Evolutionary conservation across 139 green algal genomes (phyloP).

Genomic region (Micractinium conductrix): DNA sequence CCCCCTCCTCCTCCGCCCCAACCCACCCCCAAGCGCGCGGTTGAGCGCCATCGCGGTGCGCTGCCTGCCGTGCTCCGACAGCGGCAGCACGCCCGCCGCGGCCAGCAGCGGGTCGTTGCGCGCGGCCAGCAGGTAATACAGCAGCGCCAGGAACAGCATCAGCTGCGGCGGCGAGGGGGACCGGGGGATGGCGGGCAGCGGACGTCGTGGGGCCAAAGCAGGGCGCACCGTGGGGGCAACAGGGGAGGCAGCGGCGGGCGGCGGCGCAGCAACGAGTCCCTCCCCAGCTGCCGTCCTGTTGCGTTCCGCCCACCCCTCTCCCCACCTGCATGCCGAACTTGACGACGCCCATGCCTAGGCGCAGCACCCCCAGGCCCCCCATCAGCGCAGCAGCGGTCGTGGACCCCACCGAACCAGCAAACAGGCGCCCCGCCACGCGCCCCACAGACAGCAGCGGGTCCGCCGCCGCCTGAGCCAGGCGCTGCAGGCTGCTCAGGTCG

Average conservation of each 20-base stretch:
- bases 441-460: constrained; percentile 56
- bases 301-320: no score
- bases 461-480: constrained; percentile 39
- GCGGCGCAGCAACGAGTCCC: no score
- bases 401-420: constrained; percentile 49
- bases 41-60: constrained; percentile 45
- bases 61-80: constrained; percentile 49
- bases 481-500: constrained; percentile 43
- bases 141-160: constrained; percentile 56
- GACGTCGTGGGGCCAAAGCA: no score
- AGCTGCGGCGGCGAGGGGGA: no score
- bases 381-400: constrained; percentile 66
- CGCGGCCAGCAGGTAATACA: constrained; percentile 66
- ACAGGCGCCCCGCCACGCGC: constrained; percentile 32
- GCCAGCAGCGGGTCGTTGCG: constrained; percentile 58
- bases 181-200: no score
- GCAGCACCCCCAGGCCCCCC: constrained; percentile 57
- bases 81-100: constrained; percentile 56
- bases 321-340: constrained; percentile 51
- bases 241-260: no score
- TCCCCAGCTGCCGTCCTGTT: no score
- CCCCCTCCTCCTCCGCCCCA: no score
- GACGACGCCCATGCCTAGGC: constrained; percentile 58
- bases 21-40: constrained; percentile 41
- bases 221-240: no score